Base-by-base conservation (phyloP, 495 filamentous ascomycete genomes). In the Neurospora sp. region DNA sequence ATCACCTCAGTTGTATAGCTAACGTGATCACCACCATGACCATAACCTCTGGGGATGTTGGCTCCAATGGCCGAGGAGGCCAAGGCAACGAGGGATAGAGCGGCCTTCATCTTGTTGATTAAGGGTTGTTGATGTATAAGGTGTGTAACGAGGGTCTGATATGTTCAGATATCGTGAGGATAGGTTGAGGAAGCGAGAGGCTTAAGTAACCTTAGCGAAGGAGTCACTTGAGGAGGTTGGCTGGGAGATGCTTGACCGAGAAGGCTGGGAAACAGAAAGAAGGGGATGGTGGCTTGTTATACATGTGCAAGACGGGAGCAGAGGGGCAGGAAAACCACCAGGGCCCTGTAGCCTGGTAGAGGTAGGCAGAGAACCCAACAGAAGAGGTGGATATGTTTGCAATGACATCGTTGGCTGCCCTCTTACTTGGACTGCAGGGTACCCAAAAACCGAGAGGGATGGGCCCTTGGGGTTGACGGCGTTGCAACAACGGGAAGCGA, bases 171-270 rank as follows among this genome's bases (percentile, higher is more conserved):
- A 35, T 66, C 27, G 23, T 18, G 46, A 39, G 70, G 42, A 40
- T 71, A 27, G n/a, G 71, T 69, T 46, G 48, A 37, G 39, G 74
- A 59, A 80, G 77, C 73, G 79, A 80, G 72, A 71, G 78, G 75
- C 70, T 81, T 75, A 79, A 82, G 82, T 81, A 84, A 82, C 82
- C 81, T 83, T 83, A 84, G 78, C 82, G 83, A 86, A 84, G 73
- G 83, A 83, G 82, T 82, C 81, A 84, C 81, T 82, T 76, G 72
- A 46, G 71, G 70, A 73, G 74, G 79, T 70, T 81, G 74, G 72
- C 72, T 75, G 72, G 75, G 75, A 74, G 74, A 73, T 70, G 46
- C 14, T 74, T 71, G 72, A 76, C 71, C 72, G 70, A 75, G 77
- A 78, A 69, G 76, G 72, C 71, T 75, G 72, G 74, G 46, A 27